Base-by-base conservation (phyloP, 768 basidiomycete species). In the Trametes coccinea region DNA sequence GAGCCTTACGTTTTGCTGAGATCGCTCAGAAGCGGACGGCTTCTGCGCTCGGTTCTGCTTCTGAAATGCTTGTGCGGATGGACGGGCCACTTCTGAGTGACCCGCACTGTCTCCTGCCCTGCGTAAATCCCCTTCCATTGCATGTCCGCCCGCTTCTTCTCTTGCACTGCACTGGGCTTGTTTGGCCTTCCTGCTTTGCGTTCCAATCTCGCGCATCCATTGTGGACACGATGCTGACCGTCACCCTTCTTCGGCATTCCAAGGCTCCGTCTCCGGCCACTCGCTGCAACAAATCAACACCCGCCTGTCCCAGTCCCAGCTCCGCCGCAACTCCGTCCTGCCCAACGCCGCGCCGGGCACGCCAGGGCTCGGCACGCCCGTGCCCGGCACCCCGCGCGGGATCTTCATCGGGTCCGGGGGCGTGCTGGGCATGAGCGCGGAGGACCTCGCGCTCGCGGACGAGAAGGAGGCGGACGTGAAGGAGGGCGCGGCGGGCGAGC, bases 191-290 rank as follows among this genome's bases (percentile, higher is more conserved):
- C 52, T 27, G 37, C 52, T 48, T 33, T 22, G 22, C 40, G 8
- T 44, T 29, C 7, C 40, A 5, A 7, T 5, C n/a, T 43, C 10
- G 7, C 41, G 9, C 14, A 8, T 8, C 13, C 5, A n/a, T 8
- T 5, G n/a, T 16, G 41, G 41, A 43, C 10, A 5, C 14, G 13
- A 13, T 43, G 41, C 41, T 43, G 41, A 43, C 41, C 7, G 7
- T 9, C 14, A 5, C n/a, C 41, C 14, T 43, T n/a, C 41, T 4
- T 43, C 41, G 22, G 22, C 22, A 22, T 43, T 43, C 41, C 29
- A 29, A 61, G 74, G 73, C 51, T 79, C 79, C 3, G 63, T 70
- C 53, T 79, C 76, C 31, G 77, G 73, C 2, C 78, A 79, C 62
- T 80, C 77, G 4, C 60, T 70, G 11, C 70, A 70, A 45, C 64